A percentile compares a stretch with the other conserved stretches of the same genome.
Conservation (phyloP, 75 land plant species). For the Picea glauca region DNA sequence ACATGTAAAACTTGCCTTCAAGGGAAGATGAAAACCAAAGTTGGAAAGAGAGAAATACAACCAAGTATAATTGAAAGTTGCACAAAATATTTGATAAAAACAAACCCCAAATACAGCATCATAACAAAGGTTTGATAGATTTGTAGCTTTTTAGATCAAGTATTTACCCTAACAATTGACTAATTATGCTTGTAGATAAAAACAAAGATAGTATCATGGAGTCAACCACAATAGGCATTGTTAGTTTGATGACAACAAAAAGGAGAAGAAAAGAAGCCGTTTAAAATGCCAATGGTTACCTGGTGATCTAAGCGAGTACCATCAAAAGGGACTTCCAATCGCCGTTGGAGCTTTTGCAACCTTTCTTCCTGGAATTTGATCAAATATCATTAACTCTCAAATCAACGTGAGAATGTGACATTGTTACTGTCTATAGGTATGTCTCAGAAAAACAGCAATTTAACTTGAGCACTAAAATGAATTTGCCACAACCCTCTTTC, state of each 20-base stretch:
- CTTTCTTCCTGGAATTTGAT: conserved; percentile 61
- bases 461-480: not conserved
- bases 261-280: not conserved
- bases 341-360: conserved; percentile 51
- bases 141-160: no score
- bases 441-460: not conserved
- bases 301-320: conserved; percentile 76
- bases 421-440: not conserved
- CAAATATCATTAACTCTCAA: not conserved
- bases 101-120: not conserved
- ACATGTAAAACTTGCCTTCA: no score
- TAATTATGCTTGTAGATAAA: not conserved
- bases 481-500: not conserved
- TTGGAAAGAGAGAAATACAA: not conserved
- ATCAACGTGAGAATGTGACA: not conserved
- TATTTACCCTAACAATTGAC: not conserved
- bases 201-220: not conserved
- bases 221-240: not conserved
- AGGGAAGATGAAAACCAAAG: no score
- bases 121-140: not conserved
- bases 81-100: not conserved
- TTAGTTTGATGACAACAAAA: not conserved
- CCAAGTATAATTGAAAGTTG: not conserved
- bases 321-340: conserved; percentile 84
- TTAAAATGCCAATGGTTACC: conserved; percentile 21